phyloP scores from a whole-genome alignment of 2,329 filamentous ascomycete species.

The Escovopsis sp. region DNA sequence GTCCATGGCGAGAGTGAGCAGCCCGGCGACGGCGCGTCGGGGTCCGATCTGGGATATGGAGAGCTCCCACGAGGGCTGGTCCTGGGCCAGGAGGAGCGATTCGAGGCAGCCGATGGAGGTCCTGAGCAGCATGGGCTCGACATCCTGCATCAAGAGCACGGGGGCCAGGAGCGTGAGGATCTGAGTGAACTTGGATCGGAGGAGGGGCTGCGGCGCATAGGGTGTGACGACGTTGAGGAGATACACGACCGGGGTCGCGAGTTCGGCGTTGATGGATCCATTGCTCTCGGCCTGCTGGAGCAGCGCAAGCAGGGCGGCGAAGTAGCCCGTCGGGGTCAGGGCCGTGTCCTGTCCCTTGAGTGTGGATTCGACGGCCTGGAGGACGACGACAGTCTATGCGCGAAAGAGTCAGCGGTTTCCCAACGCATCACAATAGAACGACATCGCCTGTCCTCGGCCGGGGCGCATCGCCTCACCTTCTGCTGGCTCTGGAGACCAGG shows the following conservation, averaged over 20 bases:
- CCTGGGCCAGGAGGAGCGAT: slow-evolving; percentile 79
- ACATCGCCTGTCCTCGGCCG: background rate
- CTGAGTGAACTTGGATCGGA: slow-evolving; percentile 88
- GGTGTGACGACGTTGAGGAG: slow-evolving; percentile 86
- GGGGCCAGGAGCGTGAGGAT: slow-evolving; percentile 80
- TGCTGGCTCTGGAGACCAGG: slow-evolving; percentile 93
- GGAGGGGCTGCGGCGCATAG: slow-evolving; percentile 68
- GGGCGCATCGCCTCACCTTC: slow-evolving; percentile 43
- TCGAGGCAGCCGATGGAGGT: slow-evolving; percentile 89
- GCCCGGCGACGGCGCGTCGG: slow-evolving; percentile 70
- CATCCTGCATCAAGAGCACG: slow-evolving; percentile 62
- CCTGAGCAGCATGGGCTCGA: slow-evolving; percentile 73
- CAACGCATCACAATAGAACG: background rate
- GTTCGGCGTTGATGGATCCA: slow-evolving; percentile 62
- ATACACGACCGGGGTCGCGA: slow-evolving; percentile 80
- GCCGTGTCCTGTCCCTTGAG: slow-evolving; percentile 77
- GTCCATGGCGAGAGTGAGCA: slow-evolving; percentile 74
- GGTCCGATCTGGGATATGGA: slow-evolving; percentile 73
- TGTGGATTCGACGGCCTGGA: slow-evolving; percentile 85
- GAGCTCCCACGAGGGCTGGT: slow-evolving; percentile 75
- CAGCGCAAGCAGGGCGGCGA: slow-evolving; percentile 83
- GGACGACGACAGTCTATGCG: slow-evolving; percentile 62
- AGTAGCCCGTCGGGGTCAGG: slow-evolving; percentile 79
- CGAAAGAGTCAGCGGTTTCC: slow-evolving; percentile 5
- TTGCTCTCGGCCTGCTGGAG: slow-evolving; percentile 60